A percentile compares a stretch with the other conserved stretches of the same genome.
phyloP scores from a whole-genome alignment of 257 asterid species.

The Nicotiana knightiana region DNA sequence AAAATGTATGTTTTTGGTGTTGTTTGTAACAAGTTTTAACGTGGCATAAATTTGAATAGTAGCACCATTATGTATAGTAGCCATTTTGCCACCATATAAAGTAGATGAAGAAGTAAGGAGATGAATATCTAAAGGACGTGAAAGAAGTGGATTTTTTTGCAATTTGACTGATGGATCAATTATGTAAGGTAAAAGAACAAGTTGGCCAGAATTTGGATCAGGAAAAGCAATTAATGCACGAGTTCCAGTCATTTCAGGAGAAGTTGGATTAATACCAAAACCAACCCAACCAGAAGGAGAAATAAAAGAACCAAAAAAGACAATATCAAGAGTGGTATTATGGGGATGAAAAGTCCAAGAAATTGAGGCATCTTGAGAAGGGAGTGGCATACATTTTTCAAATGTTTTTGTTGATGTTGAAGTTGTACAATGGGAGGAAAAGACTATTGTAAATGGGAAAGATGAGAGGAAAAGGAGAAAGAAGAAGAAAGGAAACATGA shows the following conservation, averaged over 20 bases:
- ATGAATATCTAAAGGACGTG: conserved; percentile 83
- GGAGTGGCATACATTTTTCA: conserved; percentile 61
- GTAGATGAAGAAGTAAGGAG: conserved; percentile 63
- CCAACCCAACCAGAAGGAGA: conserved; percentile 99
- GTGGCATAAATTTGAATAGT: conserved; percentile 59
- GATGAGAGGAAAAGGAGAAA: conserved; percentile 13
- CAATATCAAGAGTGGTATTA: conserved; percentile 74
- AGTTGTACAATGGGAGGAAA: conserved; percentile 52
- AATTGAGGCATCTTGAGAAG: conserved; percentile 78
- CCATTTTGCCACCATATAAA: conserved; percentile 80
- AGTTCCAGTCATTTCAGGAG: conserved; percentile 87
- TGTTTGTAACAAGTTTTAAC: conserved; percentile 50
- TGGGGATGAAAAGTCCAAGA: conserved; percentile 82
- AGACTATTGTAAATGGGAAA: conserved; percentile 20
- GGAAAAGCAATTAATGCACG: conserved; percentile 77
- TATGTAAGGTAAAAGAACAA: conserved; percentile 75
- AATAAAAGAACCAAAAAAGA: conserved; percentile 73
- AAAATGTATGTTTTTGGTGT: conserved; percentile 53
- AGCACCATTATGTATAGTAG: conserved; percentile 75
- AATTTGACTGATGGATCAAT: conserved; percentile 68
- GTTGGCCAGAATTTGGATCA: conserved; percentile 84
- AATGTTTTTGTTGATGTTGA: conserved; percentile 44
- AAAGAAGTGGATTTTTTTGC: conserved; percentile 59
- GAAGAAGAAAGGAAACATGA: conserved; percentile 1
- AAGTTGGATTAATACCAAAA: conserved; percentile 74